Evolutionary conservation across 192 early-diverging fungal genomes (phyloP).

Genomic region (Backusella parvicylindrica): DNA sequence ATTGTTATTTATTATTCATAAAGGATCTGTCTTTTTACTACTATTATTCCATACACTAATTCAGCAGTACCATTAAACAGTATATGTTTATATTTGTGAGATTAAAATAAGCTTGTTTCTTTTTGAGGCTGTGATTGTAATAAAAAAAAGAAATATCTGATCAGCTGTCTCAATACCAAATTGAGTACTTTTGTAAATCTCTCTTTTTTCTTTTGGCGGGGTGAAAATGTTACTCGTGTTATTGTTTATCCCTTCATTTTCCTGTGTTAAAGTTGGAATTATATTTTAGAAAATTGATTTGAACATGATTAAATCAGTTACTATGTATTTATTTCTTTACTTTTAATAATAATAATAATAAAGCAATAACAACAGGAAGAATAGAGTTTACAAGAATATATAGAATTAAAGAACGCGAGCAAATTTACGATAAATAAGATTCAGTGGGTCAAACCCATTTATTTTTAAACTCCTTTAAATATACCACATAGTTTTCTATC

Average conservation of each 20-base stretch:
- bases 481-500: neutral
- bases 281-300: neutral
- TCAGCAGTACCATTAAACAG: neutral
- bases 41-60: neutral
- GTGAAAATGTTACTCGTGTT: neutral
- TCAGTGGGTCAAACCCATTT: neutral
- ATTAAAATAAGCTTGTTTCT: neutral
- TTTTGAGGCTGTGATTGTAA: neutral
- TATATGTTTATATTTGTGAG: neutral
- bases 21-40: neutral
- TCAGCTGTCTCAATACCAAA: neutral
- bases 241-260: neutral
- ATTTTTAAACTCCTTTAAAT: neutral
- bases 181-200: neutral
- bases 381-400: neutral
- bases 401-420: neutral
- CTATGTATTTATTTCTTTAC: too few relatives aligned
- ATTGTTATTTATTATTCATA: neutral
- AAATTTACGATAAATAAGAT: neutral
- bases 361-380: neutral
- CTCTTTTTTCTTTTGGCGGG: neutral
- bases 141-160: neutral
- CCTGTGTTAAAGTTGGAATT: neutral
- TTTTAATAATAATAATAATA: too few relatives aligned
- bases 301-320: too few relatives aligned